phyloP scores from a whole-genome alignment of 1,284 basidiomycete species.

The Ceratobasidium sp. region DNA sequence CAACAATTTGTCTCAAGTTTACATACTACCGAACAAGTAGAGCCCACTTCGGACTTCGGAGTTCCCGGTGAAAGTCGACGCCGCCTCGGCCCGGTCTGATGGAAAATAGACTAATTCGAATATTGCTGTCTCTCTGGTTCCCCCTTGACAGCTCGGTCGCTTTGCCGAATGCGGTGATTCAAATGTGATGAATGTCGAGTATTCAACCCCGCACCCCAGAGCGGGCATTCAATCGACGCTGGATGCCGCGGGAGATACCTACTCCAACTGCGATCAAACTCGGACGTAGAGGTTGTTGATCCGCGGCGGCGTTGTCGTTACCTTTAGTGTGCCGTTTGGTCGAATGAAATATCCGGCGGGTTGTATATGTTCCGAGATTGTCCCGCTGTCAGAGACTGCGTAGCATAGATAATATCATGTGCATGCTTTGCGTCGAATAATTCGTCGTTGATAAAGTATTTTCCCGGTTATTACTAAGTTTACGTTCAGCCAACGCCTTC shows the following conservation, averaged over 20 bases:
- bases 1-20: background rate
- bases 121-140: background rate
- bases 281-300: background rate
- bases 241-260: background rate
- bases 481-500: background rate
- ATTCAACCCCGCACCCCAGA: background rate
- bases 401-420: background rate
- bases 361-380: background rate
- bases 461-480: background rate
- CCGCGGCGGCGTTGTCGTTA: background rate
- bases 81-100: background rate
- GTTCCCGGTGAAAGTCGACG: background rate
- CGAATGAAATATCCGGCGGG: background rate
- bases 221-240: background rate
- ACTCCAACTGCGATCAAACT: background rate
- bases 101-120: conserved; percentile 6
- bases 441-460: background rate
- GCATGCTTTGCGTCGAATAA: background rate
- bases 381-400: background rate
- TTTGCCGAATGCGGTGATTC: background rate
- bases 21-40: background rate
- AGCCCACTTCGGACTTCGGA: background rate
- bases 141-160: too few species aligned
- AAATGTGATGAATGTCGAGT: background rate
- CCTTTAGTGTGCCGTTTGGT: background rate